Evolutionary conservation across 192 early-diverging fungal species (phyloP), one percentile per base, ranked within the genome.

Genomic region (Coemansia aciculifera): DNA sequence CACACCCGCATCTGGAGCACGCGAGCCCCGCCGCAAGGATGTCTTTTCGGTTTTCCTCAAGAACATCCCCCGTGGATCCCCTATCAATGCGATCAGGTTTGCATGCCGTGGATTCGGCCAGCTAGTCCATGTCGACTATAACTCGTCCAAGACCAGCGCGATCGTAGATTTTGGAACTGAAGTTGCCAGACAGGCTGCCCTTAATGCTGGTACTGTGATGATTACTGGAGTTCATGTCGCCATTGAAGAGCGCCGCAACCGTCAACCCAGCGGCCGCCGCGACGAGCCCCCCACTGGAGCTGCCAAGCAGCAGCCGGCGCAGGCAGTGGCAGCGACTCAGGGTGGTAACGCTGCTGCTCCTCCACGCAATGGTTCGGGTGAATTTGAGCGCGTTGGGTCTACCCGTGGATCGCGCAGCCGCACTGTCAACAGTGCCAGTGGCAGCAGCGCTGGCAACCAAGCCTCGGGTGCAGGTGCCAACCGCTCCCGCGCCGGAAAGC

Each of bases 111-210:
- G 81, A 44, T 81, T 89, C 74, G 91, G 91, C 3, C 36, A 64
- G 1, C 84, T 93, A n/a, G 74, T 74, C 44, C 68, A 81, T 48
- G 76, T 94, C 32, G 90, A 91, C 54, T 85, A 87, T 42, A 71
- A 71, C 34, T 43, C 60, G 4, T 66, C 78, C 44, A 89, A 87
- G 78, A 84, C 84, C 67, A 78, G 69, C 36, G 89, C 87, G 2
- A 89, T 91, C 72, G 87, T 92, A 27, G 90, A 94, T 67, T 95
- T 93, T 73, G 72, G 75, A 36, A 79, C 85, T 12, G 75, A 73
- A 29, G 89, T 85, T 21, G 75, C 81, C 24, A 89, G 90, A 19
- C 84, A 84, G 36, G 74, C 77, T 4, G 88, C 91, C 13, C 87
- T 94, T 62, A 38, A 59, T 29, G 68, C 72, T 6, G 67, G 73